Conservation (phyloP, 2,329 filamentous ascomycete genomes). For the Sporothrix humicola region DNA sequence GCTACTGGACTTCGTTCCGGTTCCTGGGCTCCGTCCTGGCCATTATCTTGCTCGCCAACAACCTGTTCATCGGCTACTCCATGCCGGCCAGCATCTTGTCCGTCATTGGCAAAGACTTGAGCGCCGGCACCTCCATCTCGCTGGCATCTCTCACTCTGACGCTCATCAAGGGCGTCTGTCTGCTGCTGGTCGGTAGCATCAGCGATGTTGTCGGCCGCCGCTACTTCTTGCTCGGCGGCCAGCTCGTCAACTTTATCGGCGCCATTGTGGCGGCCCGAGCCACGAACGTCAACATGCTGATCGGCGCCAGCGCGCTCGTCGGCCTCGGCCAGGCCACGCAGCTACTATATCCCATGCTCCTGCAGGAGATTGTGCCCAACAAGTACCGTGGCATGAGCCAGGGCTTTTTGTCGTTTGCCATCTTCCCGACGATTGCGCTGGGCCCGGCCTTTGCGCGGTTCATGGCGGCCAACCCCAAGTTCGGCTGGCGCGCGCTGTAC, state of each 20-base stretch:
- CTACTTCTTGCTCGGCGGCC: slow-evolving; percentile 30
- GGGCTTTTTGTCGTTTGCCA: slow-evolving; percentile 37
- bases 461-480: slow-evolving; percentile 31
- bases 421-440: slow-evolving; percentile 35
- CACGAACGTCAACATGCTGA: slow-evolving; percentile 28
- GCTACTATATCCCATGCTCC: slow-evolving; percentile 19
- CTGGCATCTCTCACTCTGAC: background rate
- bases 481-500: slow-evolving; percentile 29
- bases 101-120: slow-evolving; percentile 21
- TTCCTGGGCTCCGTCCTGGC: slow-evolving; percentile 29
- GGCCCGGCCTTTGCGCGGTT: slow-evolving; percentile 35
- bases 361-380: slow-evolving; percentile 32
- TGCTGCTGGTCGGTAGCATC: slow-evolving; percentile 30
- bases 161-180: slow-evolving; percentile 31
- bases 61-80: slow-evolving; percentile 30
- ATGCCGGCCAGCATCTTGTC: slow-evolving; percentile 31
- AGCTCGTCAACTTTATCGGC: slow-evolving; percentile 28
- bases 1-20: slow-evolving; percentile 29
- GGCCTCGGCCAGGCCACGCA: slow-evolving; percentile 29
- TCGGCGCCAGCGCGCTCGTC: slow-evolving; percentile 28
- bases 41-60: slow-evolving; percentile 30
- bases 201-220: slow-evolving; percentile 30
- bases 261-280: slow-evolving; percentile 25
- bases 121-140: slow-evolving; percentile 21
- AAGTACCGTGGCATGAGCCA: slow-evolving; percentile 30